Evolutionary conservation across 306 rosid species (phyloP).

Genomic region (Argentina anserina): DNA sequence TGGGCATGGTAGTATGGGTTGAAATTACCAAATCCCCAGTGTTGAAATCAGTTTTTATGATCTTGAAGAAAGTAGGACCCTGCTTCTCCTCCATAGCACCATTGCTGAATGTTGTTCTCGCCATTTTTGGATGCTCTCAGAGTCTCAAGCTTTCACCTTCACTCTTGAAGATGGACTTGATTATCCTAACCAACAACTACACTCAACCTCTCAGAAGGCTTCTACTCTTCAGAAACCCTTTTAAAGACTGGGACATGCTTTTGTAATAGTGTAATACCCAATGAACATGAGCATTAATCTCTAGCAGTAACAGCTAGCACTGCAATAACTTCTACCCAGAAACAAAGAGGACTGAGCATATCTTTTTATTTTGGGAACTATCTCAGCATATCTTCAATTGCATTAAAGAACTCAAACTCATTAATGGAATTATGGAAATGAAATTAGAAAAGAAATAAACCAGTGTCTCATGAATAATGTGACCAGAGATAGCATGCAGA

Average conservation of each 20-base stretch:
- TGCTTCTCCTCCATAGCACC: not conserved
- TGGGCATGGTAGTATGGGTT: not conserved
- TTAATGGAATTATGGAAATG: no score
- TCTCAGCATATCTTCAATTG: no score
- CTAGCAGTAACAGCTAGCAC: not conserved
- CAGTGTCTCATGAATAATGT: no score
- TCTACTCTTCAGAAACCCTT: no score
- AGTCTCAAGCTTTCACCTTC: not conserved
- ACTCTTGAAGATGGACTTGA: no score
- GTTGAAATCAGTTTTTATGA: not conserved
- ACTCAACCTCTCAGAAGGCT: not conserved
- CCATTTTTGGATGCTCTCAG: not conserved
- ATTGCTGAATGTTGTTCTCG: not conserved
- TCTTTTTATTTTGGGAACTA: not conserved
- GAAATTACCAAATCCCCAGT: conserved; percentile 2
- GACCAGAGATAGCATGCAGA: no score
- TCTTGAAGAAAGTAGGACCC: not conserved
- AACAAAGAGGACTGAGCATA: no score
- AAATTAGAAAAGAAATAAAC: no score
- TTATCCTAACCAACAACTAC: no score
- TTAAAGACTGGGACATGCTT: no score
- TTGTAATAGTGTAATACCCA: not conserved
- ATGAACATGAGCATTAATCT: not conserved
- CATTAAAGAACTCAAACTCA: no score
- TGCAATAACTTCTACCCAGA: no score